Evolutionary conservation across 768 basidiomycete species (phyloP).

Genomic region (Boletus insuetus): DNA sequence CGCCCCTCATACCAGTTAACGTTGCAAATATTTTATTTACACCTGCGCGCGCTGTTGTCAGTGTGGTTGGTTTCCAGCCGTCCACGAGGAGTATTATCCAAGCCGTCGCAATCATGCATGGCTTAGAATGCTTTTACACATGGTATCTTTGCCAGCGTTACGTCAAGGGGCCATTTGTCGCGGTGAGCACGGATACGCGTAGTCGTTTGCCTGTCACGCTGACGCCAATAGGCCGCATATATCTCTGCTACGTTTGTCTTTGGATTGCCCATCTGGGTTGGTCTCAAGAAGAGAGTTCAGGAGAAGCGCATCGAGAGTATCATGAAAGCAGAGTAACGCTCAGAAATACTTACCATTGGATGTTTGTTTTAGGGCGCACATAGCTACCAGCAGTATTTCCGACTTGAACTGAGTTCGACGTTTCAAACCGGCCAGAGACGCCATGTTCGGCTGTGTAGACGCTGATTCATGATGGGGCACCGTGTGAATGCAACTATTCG

Average conservation of each 20-base stretch:
- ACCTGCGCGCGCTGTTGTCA: constrained; percentile 19
- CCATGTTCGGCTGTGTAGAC: no score
- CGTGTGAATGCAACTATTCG: no score
- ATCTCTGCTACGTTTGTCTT: constrained; percentile 46
- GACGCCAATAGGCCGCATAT: constrained; percentile 46
- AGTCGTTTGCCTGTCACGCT: background rate
- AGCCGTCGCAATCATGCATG: constrained; percentile 10
- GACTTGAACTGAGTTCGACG: background rate
- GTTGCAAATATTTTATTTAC: constrained; percentile 14
- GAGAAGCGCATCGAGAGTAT: constrained; percentile 73
- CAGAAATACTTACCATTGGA: background rate
- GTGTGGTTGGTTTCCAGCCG: constrained; percentile 17
- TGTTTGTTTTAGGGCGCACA: background rate
- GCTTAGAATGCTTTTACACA: constrained; percentile 28
- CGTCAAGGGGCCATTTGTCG: constrained; percentile 16
- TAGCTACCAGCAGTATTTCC: background rate
- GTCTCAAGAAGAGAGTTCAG: constrained; percentile 60
- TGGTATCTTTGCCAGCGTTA: constrained; percentile 31
- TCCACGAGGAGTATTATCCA: constrained; percentile 9
- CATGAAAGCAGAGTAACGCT: constrained; percentile 60
- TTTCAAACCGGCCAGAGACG: no score
- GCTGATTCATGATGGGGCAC: no score
- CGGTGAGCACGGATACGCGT: constrained; percentile 10
- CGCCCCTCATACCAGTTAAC: constrained; percentile 15
- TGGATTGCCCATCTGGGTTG: constrained; percentile 54